A percentile compares a stretch with the other conserved stretches of the same genome.
phyloP scores from a whole-genome alignment of 352 stramenopile genomes.

The Pythium vanterpoolii region DNA sequence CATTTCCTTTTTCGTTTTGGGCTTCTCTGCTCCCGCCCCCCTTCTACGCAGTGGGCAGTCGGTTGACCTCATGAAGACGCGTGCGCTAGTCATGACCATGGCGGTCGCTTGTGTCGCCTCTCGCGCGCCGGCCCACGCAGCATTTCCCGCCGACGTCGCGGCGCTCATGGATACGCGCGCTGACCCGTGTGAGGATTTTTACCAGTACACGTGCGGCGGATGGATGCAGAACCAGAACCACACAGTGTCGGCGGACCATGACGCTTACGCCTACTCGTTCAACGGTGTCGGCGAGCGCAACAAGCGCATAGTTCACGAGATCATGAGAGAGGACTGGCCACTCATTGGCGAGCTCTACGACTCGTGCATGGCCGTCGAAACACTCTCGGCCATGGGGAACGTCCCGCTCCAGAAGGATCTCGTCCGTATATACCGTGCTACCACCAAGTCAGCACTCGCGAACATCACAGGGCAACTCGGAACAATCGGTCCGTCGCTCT shows the following conservation, averaged over 20 bases:
- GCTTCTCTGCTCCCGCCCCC: not conserved
- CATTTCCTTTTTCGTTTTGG: conserved; percentile 15
- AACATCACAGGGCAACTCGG: conserved; percentile 28
- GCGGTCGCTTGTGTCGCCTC: not conserved
- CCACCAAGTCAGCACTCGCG: conserved; percentile 36
- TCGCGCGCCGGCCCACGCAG: conserved; percentile 14
- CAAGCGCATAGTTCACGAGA: conserved; percentile 42
- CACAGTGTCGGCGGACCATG: conserved; percentile 16
- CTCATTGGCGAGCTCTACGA: conserved; percentile 56
- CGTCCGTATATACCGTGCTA: conserved; percentile 28
- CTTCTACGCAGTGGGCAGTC: no score
- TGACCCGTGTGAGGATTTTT: conserved; percentile 72
- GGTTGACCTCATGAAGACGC: conserved; percentile 18
- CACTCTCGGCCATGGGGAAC: conserved; percentile 29
- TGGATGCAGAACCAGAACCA: conserved; percentile 34
- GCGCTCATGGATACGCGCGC: conserved; percentile 38
- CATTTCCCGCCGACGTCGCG: conserved; percentile 32
- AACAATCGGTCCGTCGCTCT: not conserved
- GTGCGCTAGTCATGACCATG: conserved; percentile 1
- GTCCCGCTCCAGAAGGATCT: conserved; percentile 30
- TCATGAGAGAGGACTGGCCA: conserved; percentile 59
- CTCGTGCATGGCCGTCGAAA: conserved; percentile 52
- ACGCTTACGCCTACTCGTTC: conserved; percentile 42
- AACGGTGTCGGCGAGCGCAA: conserved; percentile 41
- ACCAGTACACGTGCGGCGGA: conserved; percentile 47